Evolutionary conservation across 2,329 filamentous ascomycete genomes (phyloP), one percentile per base, ranked within the genome.

Genomic region (Pezizomycotina sp.): DNA sequence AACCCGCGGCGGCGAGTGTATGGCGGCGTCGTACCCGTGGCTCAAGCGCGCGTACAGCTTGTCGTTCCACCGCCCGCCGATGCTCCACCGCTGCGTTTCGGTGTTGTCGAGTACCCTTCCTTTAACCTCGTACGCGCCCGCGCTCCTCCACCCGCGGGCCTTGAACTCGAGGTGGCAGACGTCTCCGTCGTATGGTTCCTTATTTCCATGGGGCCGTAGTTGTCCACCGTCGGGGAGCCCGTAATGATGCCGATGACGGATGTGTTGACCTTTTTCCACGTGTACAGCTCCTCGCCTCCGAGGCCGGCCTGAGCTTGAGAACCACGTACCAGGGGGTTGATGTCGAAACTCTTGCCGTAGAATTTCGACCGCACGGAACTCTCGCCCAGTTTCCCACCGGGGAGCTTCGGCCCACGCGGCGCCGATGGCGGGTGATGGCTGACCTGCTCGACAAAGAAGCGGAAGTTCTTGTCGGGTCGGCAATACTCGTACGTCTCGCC

Each of bases 161-260:
- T 95, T 95, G 64, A 98, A 98, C 48, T 95, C 83, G 2, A 98
- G 62, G 4, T 75, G 62, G 47, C 80, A 86, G n/a, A 78, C 68
- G 57, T 95, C 89, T 35, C 89, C 86, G 86, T 98, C 0, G 76
- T 92, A 76, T 79, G 86, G 60, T 98, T 98, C 63, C 83, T 92
- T 57, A 98, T 75, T 55, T 93, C 83, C 81, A 98, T 95, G 1
- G 76, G 66, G 1, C 89, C 89, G 55, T 95, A 95, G 58, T 98
- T 93, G 61, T 98, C 89, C n/a, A 98, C 80, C 0, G 79, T 80
- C 0, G 89, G 89, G 50, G 81, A 92, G 30, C 89, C 89, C 0
- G 86, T 95, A 52, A 98, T 93, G 57, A 98, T 98, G 40, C 89
- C 89, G 42, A 95, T 75, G n/a, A 98, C 89, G 2, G 84, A 91